A percentile compares a stretch with the other conserved stretches of the same genome.
Evolutionary conservation across 345 rosid species (phyloP).

Genomic region (Populus euphratica): DNA sequence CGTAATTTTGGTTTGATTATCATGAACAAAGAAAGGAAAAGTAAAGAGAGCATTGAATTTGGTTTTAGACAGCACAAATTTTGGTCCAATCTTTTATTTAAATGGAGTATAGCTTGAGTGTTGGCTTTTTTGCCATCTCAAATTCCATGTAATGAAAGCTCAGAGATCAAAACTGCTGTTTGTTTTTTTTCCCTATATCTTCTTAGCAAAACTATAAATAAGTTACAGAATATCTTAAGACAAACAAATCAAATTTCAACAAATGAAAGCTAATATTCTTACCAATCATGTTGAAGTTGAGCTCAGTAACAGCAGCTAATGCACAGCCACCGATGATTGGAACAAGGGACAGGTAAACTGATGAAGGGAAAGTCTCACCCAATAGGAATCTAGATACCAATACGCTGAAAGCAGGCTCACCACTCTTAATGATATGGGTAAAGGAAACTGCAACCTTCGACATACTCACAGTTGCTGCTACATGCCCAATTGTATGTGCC

Average conservation of each 20-base stretch:
- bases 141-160: not conserved
- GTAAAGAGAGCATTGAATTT: not conserved
- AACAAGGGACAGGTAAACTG: slow-evolving; percentile 80
- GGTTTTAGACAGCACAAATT: not conserved
- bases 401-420: slow-evolving; percentile 92
- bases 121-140: not conserved
- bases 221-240: not conserved
- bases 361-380: slow-evolving; percentile 81
- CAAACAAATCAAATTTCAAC: slow-evolving; percentile 4
- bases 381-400: slow-evolving; percentile 66
- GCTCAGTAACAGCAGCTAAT: slow-evolving; percentile 92
- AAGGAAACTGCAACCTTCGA: slow-evolving; percentile 98
- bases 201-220: not conserved
- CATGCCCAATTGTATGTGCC: slow-evolving; percentile 97
- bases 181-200: not conserved
- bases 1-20: not conserved
- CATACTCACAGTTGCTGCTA: slow-evolving; percentile 98
- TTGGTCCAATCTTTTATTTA: not conserved
- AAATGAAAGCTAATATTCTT: not conserved
- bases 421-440: slow-evolving; percentile 94
- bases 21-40: not conserved
- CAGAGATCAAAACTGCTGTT: not conserved
- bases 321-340: slow-evolving; percentile 99
- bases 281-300: slow-evolving; percentile 93
- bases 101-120: not conserved